Evolutionary conservation across 192 early-diverging fungal species (phyloP).

Genomic region (Radiomyces spectabilis): DNA sequence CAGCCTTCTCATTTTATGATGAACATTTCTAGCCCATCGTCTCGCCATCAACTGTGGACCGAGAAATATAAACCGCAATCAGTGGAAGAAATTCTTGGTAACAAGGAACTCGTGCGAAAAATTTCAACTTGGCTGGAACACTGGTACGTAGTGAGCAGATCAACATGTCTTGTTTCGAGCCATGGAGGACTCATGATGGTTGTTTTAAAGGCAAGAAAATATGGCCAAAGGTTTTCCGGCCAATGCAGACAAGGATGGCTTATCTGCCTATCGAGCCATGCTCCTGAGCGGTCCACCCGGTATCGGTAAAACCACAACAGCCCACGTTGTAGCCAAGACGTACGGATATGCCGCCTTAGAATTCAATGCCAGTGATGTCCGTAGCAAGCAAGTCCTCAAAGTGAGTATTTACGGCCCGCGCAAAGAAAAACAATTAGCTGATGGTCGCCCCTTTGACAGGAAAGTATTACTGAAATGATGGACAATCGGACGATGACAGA

Average conservation of each 20-base stretch:
- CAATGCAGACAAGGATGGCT: slow-evolving; percentile 48
- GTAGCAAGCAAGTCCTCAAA: slow-evolving; percentile 84
- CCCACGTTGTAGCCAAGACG: slow-evolving; percentile 74
- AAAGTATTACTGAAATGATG: slow-evolving; percentile 38
- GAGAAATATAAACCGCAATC: slow-evolving; percentile 86
- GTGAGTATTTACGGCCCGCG: slow-evolving; percentile 31
- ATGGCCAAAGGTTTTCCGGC: slow-evolving; percentile 29
- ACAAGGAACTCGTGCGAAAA: slow-evolving; percentile 61
- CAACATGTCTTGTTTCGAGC: too few relatives aligned
- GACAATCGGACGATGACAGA: slow-evolving; percentile 57
- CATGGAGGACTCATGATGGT: too few relatives aligned
- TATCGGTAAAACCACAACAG: slow-evolving; percentile 96
- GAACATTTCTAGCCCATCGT: neutral
- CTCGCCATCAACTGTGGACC: slow-evolving; percentile 69
- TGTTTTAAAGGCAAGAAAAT: slow-evolving; percentile 47
- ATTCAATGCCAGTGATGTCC: slow-evolving; percentile 95
- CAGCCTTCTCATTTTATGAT: too few relatives aligned
- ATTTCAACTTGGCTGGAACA: slow-evolving; percentile 67
- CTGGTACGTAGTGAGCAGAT: slow-evolving; percentile 60
- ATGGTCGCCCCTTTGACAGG: too few relatives aligned
- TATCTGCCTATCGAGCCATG: slow-evolving; percentile 50
- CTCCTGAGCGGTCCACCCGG: slow-evolving; percentile 94
- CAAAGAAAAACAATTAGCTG: too few relatives aligned
- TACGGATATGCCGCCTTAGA: slow-evolving; percentile 84
- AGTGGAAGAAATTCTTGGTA: slow-evolving; percentile 81